These are phyloP conservation scores for Debaryomyces sp. DNA, from an alignment of 1,139 yeast genomes.

Conservation along the genomic window DNA sequence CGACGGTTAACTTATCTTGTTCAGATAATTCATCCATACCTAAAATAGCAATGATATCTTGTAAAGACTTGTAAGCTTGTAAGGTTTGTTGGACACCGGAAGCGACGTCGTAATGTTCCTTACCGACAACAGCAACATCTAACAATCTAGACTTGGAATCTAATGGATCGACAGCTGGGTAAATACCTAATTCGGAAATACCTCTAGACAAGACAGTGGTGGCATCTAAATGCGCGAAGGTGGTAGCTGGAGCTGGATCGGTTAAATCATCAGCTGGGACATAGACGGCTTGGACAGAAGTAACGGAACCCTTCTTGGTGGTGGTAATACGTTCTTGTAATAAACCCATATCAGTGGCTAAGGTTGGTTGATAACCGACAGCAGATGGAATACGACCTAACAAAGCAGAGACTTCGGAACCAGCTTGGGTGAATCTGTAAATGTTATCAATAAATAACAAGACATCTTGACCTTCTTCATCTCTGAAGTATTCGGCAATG, in stretches of 20 bases:
- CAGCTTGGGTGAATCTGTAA: constrained; percentile 99
- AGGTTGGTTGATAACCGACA: constrained; percentile 99
- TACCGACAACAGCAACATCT: constrained; percentile 96
- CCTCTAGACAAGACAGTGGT: constrained; percentile 99
- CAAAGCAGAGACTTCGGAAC: constrained; percentile 99
- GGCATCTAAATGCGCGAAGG: constrained; percentile 99
- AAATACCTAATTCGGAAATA: constrained; percentile 99
- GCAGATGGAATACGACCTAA: constrained; percentile 99
- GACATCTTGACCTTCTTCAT: constrained; percentile 99
- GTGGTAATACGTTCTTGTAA: constrained; percentile 99
- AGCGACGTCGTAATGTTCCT: constrained; percentile 97
- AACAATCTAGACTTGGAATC: constrained; percentile 99
- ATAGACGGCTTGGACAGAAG: constrained; percentile 99
- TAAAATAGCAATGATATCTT: constrained; percentile 99
- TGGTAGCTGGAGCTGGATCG: constrained; percentile 99
- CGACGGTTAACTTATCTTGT: constrained; percentile 97
- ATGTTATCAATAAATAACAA: constrained; percentile 99
- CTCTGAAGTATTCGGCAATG: constrained; percentile 99
- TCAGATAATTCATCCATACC: constrained; percentile 99
- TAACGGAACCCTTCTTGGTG: constrained; percentile 99
- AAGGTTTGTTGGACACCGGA: constrained; percentile 95
- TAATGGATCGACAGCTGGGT: constrained; percentile 99
- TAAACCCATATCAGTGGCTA: constrained; percentile 99
- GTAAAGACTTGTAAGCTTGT: constrained; percentile 99
- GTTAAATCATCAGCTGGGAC: constrained; percentile 99